Base-by-base conservation (phyloP, 2,329 filamentous ascomycete species). In the Dothistroma pini region DNA sequence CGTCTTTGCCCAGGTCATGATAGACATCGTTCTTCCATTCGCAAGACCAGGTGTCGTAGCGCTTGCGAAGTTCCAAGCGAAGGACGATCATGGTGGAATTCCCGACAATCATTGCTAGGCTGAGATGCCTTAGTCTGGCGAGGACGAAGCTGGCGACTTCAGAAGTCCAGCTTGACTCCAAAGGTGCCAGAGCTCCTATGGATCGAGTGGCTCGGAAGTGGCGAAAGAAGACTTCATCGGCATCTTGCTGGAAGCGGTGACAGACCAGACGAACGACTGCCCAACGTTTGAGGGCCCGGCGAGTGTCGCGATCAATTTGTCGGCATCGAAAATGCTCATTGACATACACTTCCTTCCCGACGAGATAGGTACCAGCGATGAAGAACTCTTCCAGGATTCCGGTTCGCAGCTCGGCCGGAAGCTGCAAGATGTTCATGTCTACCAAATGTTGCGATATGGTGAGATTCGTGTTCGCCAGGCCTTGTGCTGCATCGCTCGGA, bases 171-270 rank as follows among this genome's bases (percentile, higher is more conserved):
- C 29, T 21, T 12, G 9, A 12, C 16, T 32, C 25, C 25, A 53
- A 21, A 19, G 51, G 31, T 3, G 51, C 29, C 4, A 53, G 31
- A 4, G 51, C 51, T 12, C 51, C 51, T 25, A 53, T 21, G 1
- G n/a, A 31, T 12, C 31, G 51, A 5, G n/a, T 21, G 29, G 34
- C 31, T 35, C 19, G 35, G 51, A 34, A 53, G 31, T 35, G 25
- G n/a, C 51, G 51, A 21, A 53, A 53, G 51, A 53, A 53, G 25
- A 53, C 51, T 32, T 53, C 51, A 16, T 53, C 51, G 25, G 51
- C 51, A 35, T 53, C 51, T 11, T 21, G 9, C 16, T 19, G 51
- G 31, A 53, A 35, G 29, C 34, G 51, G 5, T 35, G 25, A 35
- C 22, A 53, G 3, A 53, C 31, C 29, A 32, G 31, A 4, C 51